Base-by-base conservation (phyloP, 768 basidiomycete genomes). In the Boletus coccyginus region DNA sequence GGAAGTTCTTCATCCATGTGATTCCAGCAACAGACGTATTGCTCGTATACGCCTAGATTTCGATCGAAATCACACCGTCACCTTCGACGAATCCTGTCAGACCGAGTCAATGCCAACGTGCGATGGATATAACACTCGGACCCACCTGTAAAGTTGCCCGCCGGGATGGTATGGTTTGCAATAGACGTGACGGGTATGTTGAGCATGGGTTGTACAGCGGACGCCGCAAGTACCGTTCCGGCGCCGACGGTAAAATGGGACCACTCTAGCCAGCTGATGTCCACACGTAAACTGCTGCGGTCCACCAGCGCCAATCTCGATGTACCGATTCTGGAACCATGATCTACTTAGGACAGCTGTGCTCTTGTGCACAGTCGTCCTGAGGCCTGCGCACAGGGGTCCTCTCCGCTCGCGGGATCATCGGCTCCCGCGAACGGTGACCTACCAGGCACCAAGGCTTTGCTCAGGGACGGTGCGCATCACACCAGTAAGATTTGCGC, bases 401-500 rank as follows among this genome's bases (percentile, higher is more conserved):
- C 13, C 13, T 21, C 41, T 42, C 19, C 13, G 41, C 41, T 42
- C 21, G 41, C 9, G 39, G n/a, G 39, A 42, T 14, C 12, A 40
- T 36, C 21, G 24, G n/a, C 29, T 50, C 35, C 11, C 17, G 24
- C 17, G 19, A 33, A 14, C 17, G 32, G 21, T 16, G 48, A 53
- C 73, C 42, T 57, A 82, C 85, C 85, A 89, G 40, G 84, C 81
- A 17, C 83, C 86, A 2, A 74, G 64, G 17, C 78, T 81, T 12
- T 83, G 81, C 74, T 89, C 87, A 1, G 81, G 78, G 3, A 77
- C 77, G 52, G 87, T 78, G 40, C 86, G 71, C 83, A 89, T 85
- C 3, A 79, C 77, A n/a, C 36, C 35, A 17, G 44, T 24, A 7
- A 52, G 38, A 12, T 32, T 36, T 43, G 45, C 32, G 52, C 45